phyloP scores from a whole-genome alignment of 257 asterid genomes.

The Petrea volubilis region DNA sequence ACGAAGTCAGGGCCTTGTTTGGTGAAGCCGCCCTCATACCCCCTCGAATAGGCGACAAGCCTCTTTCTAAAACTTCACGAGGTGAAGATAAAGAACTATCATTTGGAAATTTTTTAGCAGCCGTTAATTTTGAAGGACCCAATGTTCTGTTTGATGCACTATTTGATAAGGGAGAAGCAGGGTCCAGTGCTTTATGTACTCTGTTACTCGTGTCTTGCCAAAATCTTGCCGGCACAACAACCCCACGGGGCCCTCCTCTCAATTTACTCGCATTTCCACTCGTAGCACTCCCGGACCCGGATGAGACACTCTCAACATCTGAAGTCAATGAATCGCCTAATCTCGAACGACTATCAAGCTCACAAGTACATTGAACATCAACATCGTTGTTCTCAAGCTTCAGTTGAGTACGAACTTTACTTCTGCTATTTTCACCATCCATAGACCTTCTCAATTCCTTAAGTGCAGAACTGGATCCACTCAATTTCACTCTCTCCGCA shows the following conservation, averaged over 20 bases:
- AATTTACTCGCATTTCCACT: conserved; percentile 34
- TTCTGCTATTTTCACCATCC: conserved; percentile 33
- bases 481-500: conserved; percentile 35
- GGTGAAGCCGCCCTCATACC: conserved; percentile 69
- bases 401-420: conserved; percentile 27
- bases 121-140: conserved; percentile 42
- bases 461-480: conserved; percentile 50
- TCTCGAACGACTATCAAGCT: conserved; percentile 22
- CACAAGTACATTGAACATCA: conserved; percentile 14
- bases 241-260: conserved; percentile 48
- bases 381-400: conserved; percentile 19
- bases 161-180: conserved; percentile 44
- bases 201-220: conserved; percentile 53
- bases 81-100: conserved; percentile 56
- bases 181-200: conserved; percentile 40
- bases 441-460: conserved; percentile 43
- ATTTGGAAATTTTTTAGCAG: conserved; percentile 40
- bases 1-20: conserved; percentile 40
- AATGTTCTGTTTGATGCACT: conserved; percentile 31
- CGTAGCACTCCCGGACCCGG: conserved; percentile 42
- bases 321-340: conserved; percentile 43
- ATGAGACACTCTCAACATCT: conserved; percentile 68
- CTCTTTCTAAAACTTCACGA: conserved; percentile 39
- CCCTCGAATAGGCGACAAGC: conserved; percentile 74
- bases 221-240: conserved; percentile 60